Evolutionary conservation across 2,329 filamentous ascomycete genomes (phyloP).

Genomic region (Trichoderma sp.): DNA sequence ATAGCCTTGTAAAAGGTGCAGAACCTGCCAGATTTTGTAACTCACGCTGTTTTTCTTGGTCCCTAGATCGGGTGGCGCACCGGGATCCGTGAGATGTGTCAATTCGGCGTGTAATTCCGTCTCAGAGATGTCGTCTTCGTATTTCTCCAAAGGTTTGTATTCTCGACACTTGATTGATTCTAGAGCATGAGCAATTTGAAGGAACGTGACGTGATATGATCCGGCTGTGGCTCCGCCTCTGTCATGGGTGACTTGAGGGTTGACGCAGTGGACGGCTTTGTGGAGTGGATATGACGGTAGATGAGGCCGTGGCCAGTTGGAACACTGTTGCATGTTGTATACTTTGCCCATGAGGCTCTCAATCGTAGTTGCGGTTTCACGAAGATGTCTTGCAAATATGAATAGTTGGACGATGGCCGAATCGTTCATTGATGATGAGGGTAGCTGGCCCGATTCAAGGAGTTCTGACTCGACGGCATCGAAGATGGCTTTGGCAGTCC

Average conservation of each 20-base stretch:
- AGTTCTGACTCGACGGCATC: slow-evolving; percentile 48
- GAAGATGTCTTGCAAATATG: slow-evolving; percentile 53
- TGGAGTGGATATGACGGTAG: slow-evolving; percentile 53
- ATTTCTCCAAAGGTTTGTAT: slow-evolving; percentile 34
- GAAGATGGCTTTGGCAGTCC: slow-evolving; percentile 45
- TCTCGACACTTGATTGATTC: slow-evolving; percentile 42
- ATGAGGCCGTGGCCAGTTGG: slow-evolving; percentile 43
- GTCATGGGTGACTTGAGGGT: slow-evolving; percentile 58
- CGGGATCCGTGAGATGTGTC: slow-evolving; percentile 38
- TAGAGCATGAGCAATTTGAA: slow-evolving; percentile 43
- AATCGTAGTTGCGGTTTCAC: slow-evolving; percentile 50
- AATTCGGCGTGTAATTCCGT: background rate
- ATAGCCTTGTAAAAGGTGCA: slow-evolving; percentile 56
- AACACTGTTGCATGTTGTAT: slow-evolving; percentile 44
- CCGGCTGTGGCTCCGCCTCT: slow-evolving; percentile 57
- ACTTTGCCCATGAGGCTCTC: slow-evolving; percentile 48
- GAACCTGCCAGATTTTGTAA: slow-evolving; percentile 47
- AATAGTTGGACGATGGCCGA: slow-evolving; percentile 53
- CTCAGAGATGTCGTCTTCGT: slow-evolving; percentile 4
- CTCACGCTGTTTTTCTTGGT: slow-evolving; percentile 41
- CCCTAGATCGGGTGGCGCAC: slow-evolving; percentile 35
- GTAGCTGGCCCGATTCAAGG: slow-evolving; percentile 44
- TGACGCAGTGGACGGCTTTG: slow-evolving; percentile 54
- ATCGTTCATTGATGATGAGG: slow-evolving; percentile 46
- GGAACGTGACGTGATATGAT: slow-evolving; percentile 46